A percentile compares a stretch with the other conserved stretches of the same genome.
phyloP scores from a whole-genome alignment of 176 grass and related monocot genomes.

The Metroxylon sagu region DNA sequence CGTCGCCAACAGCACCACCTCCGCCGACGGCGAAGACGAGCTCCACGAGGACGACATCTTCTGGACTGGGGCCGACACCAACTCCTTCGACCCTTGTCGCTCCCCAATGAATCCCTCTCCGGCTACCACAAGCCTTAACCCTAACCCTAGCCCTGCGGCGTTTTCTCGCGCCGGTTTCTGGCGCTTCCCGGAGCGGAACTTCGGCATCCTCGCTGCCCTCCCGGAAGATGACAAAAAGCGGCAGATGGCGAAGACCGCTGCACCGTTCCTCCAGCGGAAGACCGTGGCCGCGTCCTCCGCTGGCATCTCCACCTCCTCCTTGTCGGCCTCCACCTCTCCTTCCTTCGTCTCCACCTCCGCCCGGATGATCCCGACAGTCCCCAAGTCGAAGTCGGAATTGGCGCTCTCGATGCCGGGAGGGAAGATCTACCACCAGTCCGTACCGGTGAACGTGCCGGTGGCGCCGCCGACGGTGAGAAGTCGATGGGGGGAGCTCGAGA shows the following conservation, averaged over 20 bases:
- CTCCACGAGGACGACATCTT: conserved; percentile 22
- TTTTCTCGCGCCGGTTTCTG: conserved; percentile 11
- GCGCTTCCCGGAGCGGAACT: conserved; percentile 8
- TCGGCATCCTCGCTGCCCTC: conserved; percentile 5
- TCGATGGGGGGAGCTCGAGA: conserved; percentile 2
- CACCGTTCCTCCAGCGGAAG: too few relatives aligned
- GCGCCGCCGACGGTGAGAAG: background rate
- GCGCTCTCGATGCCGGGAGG: background rate
- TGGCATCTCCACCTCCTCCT: too few relatives aligned
- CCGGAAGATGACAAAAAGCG: background rate
- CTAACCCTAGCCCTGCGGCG: too few relatives aligned
- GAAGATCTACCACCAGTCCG: background rate
- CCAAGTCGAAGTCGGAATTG: background rate
- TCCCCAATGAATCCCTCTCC: too few relatives aligned
- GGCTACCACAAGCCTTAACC: too few relatives aligned
- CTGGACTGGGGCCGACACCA: too few relatives aligned
- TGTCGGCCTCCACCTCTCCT: too few relatives aligned
- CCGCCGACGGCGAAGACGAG: conserved; percentile 12
- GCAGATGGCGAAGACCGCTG: background rate
- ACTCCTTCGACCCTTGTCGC: too few relatives aligned
- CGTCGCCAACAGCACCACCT: background rate
- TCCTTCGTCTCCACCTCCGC: background rate
- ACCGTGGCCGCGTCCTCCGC: too few relatives aligned
- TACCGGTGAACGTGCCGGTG: background rate
- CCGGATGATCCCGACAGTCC: background rate